Percentiles rank a stretch among this genome's conserved stretches.
Evolutionary conservation across 2,329 filamentous ascomycete genomes (phyloP).

Genomic region (Colletotrichum trifolii): DNA sequence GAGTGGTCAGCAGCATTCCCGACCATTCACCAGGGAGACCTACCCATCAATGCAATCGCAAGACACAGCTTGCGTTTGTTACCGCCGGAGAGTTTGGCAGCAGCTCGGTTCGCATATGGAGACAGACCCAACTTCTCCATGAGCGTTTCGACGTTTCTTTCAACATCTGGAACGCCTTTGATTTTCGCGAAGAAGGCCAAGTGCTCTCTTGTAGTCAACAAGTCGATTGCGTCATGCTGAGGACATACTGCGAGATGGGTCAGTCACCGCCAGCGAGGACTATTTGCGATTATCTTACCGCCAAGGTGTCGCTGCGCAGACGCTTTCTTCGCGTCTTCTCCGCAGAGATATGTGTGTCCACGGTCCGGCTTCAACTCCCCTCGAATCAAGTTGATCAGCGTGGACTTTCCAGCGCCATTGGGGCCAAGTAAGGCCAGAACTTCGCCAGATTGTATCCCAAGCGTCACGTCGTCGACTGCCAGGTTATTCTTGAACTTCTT

Average conservation of each 20-base stretch:
- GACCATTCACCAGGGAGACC: conserved; percentile 50
- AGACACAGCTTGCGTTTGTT: conserved; percentile 82
- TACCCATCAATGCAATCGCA: conserved; percentile 80
- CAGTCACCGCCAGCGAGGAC: no score
- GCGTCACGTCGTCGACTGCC: conserved; percentile 78
- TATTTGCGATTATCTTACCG: conserved; percentile 61
- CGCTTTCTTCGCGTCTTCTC: conserved; percentile 58
- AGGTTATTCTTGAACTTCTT: conserved; percentile 71
- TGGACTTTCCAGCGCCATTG: conserved; percentile 82
- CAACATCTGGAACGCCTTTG: conserved; percentile 71
- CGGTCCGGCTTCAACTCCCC: conserved; percentile 75
- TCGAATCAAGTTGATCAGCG: conserved; percentile 76
- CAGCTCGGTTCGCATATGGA: conserved; percentile 71
- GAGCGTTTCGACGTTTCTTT: conserved; percentile 72
- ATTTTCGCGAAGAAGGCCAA: conserved; percentile 78
- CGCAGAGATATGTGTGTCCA: conserved; percentile 72
- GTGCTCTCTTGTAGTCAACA: conserved; percentile 79
- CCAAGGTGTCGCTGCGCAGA: conserved; percentile 68
- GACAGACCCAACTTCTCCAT: conserved; percentile 74
- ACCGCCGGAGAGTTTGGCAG: conserved; percentile 76
- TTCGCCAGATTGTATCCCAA: conserved; percentile 74
- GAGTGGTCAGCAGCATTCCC: no score
- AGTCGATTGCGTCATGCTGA: conserved; percentile 78
- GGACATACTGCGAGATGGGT: conserved; percentile 70
- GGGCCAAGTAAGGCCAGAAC: conserved; percentile 81